phyloP scores from a whole-genome alignment of 2,329 filamentous ascomycete species.

The Trichoderma citrinoviride region DNA sequence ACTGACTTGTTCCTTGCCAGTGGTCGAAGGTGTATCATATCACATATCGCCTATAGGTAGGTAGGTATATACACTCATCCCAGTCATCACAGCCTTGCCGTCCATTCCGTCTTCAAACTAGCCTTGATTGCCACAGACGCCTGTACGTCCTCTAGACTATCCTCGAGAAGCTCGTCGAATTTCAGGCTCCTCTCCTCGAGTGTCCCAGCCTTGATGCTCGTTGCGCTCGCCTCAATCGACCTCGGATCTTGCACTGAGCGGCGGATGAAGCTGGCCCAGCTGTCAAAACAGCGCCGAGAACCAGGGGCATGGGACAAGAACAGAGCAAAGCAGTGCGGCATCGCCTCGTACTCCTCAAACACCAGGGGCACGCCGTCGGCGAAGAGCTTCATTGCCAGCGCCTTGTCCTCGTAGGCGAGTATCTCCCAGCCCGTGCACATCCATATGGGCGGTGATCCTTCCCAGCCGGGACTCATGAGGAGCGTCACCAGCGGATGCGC shows the following conservation, averaged over 20 bases:
- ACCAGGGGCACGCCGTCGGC: conserved; percentile 58
- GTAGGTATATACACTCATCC: background rate
- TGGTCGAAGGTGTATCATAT: background rate
- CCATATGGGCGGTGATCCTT: conserved; percentile 62
- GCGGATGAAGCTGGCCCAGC: conserved; percentile 57
- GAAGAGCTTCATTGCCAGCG: conserved; percentile 56
- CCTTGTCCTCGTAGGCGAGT: conserved; percentile 64
- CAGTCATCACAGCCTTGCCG: background rate
- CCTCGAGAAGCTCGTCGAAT: conserved; percentile 43
- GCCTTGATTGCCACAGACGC: conserved; percentile 37
- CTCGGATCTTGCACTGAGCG: conserved; percentile 38
- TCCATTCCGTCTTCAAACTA: background rate
- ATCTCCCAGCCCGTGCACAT: conserved; percentile 69
- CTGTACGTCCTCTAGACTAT: conserved; percentile 44
- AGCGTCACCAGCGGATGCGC: conserved; percentile 68
- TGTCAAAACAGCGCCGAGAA: conserved; percentile 51
- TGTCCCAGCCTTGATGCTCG: conserved; percentile 49
- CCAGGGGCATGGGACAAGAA: conserved; percentile 49
- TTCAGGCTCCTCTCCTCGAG: conserved; percentile 48
- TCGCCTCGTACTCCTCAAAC: conserved; percentile 73
- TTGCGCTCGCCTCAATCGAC: conserved; percentile 41
- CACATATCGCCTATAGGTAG: background rate
- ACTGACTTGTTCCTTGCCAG: no score
- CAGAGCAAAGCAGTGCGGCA: conserved; percentile 73
- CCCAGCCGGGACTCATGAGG: conserved; percentile 59